Evolutionary conservation across 306 rosid species (phyloP), one percentile per base, ranked within the genome.

Genomic region (Chamaecrista fasciculata): DNA sequence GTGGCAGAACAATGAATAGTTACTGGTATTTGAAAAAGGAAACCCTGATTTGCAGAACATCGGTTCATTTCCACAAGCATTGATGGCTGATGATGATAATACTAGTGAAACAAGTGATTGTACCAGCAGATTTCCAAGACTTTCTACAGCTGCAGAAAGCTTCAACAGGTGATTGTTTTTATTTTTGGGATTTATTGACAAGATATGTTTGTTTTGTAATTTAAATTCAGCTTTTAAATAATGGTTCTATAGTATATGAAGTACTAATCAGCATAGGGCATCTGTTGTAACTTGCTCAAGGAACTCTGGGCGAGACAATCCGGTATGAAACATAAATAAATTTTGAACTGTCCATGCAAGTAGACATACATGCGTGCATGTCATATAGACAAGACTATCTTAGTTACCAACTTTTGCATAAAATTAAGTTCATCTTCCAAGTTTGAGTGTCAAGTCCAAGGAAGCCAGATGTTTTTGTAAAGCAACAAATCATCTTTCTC

Each of bases 51-150:
- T 63, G 62, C 67, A 44, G 72, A 39, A 36, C 8, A 3, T 36
- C 55, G 40, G 36, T 15, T 46, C 33, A 14, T 51, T 29, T 70
- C 39, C 49, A 20, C 21, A 23, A 46, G 10, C 26, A 9, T 6
- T 7, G 15, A 2, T 11, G 2, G 47, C 18, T 19, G 40, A 44
- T 19, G 40, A 44, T 24, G 62, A 47, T 47, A 58, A 34, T 14
- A 15, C 4, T 23, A 63, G 62, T 44, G 60, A 46, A 55, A 25
- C 60, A 8, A 63, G 67, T 63, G 61, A 64, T 26, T 33, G 28
- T 46, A 63, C 71, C 20, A 55, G 61, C 68, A 18, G 1, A 19
- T 18, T 44, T 0, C 12, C 4, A 34, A 36, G 2, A 5, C 24
- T 31, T 44, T 19, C 53, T 52, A 6, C 23, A 25, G 43, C 11